Percentiles rank a stretch among this genome's conserved stretches.
Conservation (phyloP, 2,329 filamentous ascomycete genomes). For the Mariannaea elegans region DNA sequence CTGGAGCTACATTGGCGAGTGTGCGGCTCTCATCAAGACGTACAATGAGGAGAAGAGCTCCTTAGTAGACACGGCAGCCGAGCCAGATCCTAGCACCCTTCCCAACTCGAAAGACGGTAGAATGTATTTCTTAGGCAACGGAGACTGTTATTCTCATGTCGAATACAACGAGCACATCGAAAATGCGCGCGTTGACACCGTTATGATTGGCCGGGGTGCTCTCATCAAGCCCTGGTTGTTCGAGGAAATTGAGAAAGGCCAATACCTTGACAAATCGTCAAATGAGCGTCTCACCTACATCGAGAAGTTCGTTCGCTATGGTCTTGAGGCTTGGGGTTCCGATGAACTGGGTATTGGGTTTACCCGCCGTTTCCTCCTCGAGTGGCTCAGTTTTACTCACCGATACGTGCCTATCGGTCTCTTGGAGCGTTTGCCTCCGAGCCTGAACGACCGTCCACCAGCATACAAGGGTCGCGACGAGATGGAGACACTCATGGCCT, state of each 20-base stretch:
- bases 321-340: slow-evolving; percentile 92
- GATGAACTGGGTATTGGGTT: slow-evolving; percentile 94
- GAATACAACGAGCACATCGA: slow-evolving; percentile 85
- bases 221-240: slow-evolving; percentile 99
- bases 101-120: slow-evolving; percentile 71
- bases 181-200: slow-evolving; percentile 83
- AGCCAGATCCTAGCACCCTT: slow-evolving; percentile 79
- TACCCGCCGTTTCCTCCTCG: slow-evolving; percentile 89
- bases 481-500: slow-evolving; percentile 90
- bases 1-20: slow-evolving; percentile 94
- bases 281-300: slow-evolving; percentile 85
- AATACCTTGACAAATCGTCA: slow-evolving; percentile 95
- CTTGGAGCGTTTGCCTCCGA: slow-evolving; percentile 87
- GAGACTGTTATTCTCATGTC: slow-evolving; percentile 91
- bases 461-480: slow-evolving; percentile 86
- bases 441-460: slow-evolving; percentile 88
- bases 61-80: slow-evolving; percentile 78
- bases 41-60: slow-evolving; percentile 75
- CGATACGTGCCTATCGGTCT: slow-evolving; percentile 92
- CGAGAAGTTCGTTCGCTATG: slow-evolving; percentile 89
- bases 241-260: slow-evolving; percentile 90
- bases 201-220: slow-evolving; percentile 96
- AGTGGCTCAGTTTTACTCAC: slow-evolving; percentile 94
- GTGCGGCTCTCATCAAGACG: slow-evolving; percentile 81
- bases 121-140: slow-evolving; percentile 94